phyloP scores from a whole-genome alignment of 2,329 filamentous ascomycete genomes.

The Pleomassaria siparia region DNA sequence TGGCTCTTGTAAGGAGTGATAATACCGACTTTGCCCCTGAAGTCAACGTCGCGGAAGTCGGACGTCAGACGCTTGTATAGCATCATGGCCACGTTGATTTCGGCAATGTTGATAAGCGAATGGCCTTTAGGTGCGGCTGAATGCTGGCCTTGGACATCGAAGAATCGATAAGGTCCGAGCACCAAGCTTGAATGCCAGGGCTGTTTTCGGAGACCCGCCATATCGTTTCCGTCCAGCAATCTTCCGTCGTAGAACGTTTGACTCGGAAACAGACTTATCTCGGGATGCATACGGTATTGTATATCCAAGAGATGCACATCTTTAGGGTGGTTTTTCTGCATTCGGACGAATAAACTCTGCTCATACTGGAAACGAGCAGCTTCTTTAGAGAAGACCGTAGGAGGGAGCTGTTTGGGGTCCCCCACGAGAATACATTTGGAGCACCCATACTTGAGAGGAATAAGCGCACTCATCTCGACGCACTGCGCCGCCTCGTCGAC shows the following conservation, averaged over 20 bases:
- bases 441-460: conserved; percentile 95
- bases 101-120: conserved; percentile 85
- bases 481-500: conserved; percentile 98
- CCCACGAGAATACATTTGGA: conserved; percentile 96
- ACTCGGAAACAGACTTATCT: conserved; percentile 90
- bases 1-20: conserved; percentile 99
- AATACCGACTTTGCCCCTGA: conserved; percentile 85
- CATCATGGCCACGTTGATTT: conserved; percentile 82
- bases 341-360: conserved; percentile 96
- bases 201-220: conserved; percentile 72
- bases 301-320: conserved; percentile 94
- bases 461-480: conserved; percentile 93
- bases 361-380: conserved; percentile 93
- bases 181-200: conserved; percentile 84
- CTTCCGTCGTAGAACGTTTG: conserved; percentile 87
- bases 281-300: conserved; percentile 98
- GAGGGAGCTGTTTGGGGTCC: conserved; percentile 95
- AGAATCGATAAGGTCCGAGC: conserved; percentile 93
- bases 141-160: conserved; percentile 89
- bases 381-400: conserved; percentile 91
- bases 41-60: conserved; percentile 69
- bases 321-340: conserved; percentile 88
- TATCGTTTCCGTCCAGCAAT: conserved; percentile 80
- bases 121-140: conserved; percentile 78
- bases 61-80: conserved; percentile 77